Evolutionary conservation across 2,329 filamentous ascomycete genomes (phyloP).

Genomic region (Colletotrichum costaricense): DNA sequence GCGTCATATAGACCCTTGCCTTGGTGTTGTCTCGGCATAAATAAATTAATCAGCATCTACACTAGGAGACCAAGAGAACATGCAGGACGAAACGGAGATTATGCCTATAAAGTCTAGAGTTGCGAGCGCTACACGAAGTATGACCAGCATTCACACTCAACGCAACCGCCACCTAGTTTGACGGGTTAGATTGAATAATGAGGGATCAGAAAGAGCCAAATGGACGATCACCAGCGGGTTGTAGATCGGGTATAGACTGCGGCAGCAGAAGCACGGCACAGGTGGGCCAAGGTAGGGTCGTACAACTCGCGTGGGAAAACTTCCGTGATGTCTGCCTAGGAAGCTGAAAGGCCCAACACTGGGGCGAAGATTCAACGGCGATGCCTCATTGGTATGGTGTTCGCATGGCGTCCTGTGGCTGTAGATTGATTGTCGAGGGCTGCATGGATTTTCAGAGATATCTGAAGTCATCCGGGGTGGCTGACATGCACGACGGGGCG

Average conservation of each 20-base stretch:
- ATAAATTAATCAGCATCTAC: too few relatives aligned
- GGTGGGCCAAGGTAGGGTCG: not conserved
- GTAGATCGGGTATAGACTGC: not conserved
- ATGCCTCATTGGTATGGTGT: not conserved
- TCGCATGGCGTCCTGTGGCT: not conserved
- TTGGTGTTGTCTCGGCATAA: not conserved
- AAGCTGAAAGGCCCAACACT: not conserved
- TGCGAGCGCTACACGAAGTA: not conserved
- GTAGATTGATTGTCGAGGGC: not conserved
- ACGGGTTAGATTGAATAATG: not conserved
- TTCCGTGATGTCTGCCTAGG: not conserved
- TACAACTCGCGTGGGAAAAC: constrained; percentile 11
- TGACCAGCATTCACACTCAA: not conserved
- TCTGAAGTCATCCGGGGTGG: not conserved
- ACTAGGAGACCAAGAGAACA: not conserved
- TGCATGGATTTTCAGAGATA: not conserved
- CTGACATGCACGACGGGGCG: not conserved
- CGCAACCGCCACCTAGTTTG: not conserved
- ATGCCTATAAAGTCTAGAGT: not conserved
- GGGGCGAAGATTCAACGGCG: not conserved
- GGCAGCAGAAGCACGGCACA: not conserved
- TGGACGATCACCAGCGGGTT: not conserved
- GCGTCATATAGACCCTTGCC: not conserved
- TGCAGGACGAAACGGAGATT: not conserved
- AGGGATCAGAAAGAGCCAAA: too few relatives aligned